phyloP scores from a whole-genome alignment of 1,284 basidiomycete species.

The Melampsora americana region DNA sequence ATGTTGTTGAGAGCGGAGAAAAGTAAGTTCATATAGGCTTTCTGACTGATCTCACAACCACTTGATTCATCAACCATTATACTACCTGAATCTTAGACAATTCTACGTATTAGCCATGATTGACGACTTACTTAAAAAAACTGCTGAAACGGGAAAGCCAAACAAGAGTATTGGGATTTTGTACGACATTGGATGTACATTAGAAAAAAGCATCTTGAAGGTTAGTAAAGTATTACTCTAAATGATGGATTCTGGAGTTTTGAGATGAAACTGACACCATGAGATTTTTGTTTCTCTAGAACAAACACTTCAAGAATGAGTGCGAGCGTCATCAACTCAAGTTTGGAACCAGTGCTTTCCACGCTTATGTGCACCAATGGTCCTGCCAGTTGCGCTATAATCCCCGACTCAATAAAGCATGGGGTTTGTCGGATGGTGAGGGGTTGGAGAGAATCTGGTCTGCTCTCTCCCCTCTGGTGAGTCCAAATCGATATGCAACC shows the following conservation, averaged over 20 bases:
- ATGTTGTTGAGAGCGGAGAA: too few species aligned
- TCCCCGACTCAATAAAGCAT: constrained; percentile 6
- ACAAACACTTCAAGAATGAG: not conserved
- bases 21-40: too few species aligned
- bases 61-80: too few species aligned
- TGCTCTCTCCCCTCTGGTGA: constrained; percentile 4
- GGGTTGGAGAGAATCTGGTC: too few species aligned
- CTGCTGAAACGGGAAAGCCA: not conserved
- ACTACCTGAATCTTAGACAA: too few species aligned
- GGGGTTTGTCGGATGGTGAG: constrained; percentile 9
- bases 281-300: too few species aligned
- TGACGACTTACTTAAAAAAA: not conserved
- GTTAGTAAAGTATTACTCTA: not conserved
- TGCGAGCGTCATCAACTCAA: not conserved
- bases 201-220: not conserved
- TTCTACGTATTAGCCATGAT: not conserved
- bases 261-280: too few species aligned
- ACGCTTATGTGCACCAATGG: constrained; percentile 40
- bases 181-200: constrained; percentile 21
- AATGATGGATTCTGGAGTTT: not conserved
- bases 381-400: constrained; percentile 12
- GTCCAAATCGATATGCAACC: constrained; percentile 1
- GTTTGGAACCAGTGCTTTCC: constrained; percentile 24
- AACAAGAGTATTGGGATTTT: not conserved
- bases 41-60: too few species aligned